Conservation (phyloP, 139 green algal genomes). For the Coccomyxa sp. region DNA sequence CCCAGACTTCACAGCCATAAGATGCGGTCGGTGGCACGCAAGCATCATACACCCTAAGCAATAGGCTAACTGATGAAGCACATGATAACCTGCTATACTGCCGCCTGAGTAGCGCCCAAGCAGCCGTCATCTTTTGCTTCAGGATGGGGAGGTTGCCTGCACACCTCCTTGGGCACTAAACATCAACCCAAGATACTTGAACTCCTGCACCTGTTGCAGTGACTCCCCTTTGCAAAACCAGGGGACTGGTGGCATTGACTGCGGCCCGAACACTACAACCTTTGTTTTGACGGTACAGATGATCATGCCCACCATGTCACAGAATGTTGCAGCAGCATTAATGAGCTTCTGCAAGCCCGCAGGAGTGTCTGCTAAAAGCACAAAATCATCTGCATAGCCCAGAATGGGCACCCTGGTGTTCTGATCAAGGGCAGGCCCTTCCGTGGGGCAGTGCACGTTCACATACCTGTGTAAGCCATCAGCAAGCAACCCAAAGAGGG, state of each 20-base stretch:
- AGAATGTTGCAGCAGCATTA: background rate
- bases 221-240: background rate
- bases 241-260: background rate
- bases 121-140: background rate
- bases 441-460: background rate
- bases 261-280: background rate
- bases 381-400: slow-evolving; percentile 4
- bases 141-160: background rate
- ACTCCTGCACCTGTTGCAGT: background rate
- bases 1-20: slow-evolving; percentile 1
- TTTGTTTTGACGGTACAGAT: background rate
- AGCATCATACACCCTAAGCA: background rate
- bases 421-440: background rate
- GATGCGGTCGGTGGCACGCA: background rate
- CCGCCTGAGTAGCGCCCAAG: background rate
- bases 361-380: background rate
- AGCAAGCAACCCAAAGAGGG: slow-evolving; percentile 11
- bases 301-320: background rate
- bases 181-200: background rate
- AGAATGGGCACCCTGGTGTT: background rate
- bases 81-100: background rate
- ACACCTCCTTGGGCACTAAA: background rate
- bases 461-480: slow-evolving; percentile 2
- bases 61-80: background rate
- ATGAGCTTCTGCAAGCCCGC: background rate